These are phyloP conservation scores for Pyrenula aspistea DNA, from an alignment of 495 filamentous ascomycete genomes.

Conservation along the genomic window DNA sequence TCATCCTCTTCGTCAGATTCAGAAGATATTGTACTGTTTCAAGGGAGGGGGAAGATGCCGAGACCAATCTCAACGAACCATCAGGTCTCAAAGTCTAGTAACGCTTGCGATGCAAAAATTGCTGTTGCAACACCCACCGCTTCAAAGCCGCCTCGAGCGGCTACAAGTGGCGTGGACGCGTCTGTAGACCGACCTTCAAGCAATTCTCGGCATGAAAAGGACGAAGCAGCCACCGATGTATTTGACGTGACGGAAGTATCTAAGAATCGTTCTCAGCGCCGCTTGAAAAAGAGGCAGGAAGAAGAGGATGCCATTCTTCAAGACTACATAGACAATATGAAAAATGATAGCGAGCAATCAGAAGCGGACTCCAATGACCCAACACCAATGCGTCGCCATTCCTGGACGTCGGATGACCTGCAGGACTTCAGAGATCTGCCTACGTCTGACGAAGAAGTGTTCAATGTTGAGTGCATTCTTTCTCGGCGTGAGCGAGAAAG, in stretches of 20 bases:
- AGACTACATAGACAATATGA: conserved; percentile 2
- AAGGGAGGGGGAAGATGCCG: not conserved
- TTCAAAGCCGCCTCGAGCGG: no score
- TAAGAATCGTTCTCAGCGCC: not conserved
- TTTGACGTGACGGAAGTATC: not conserved
- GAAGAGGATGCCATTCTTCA: conserved; percentile 41
- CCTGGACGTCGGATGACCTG: conserved; percentile 13
- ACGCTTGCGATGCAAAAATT: no score
- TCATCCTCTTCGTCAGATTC: not conserved
- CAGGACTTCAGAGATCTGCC: conserved; percentile 32
- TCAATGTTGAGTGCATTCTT: conserved; percentile 20
- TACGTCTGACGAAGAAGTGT: conserved; percentile 25
- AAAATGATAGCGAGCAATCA: not conserved
- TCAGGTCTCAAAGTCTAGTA: no score
- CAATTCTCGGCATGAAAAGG: no score
- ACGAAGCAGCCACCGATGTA: no score
- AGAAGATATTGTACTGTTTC: not conserved
- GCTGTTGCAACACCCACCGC: no score
- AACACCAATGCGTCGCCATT: not conserved
- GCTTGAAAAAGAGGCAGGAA: not conserved
- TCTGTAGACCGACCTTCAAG: no score
- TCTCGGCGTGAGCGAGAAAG: conserved; percentile 24
- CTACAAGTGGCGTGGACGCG: no score
- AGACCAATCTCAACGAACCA: no score
- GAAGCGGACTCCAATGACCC: not conserved